Evolutionary conservation across 1,284 basidiomycete species (phyloP), one percentile per base, ranked within the genome.

Genomic region (Blastosporella zonata): DNA sequence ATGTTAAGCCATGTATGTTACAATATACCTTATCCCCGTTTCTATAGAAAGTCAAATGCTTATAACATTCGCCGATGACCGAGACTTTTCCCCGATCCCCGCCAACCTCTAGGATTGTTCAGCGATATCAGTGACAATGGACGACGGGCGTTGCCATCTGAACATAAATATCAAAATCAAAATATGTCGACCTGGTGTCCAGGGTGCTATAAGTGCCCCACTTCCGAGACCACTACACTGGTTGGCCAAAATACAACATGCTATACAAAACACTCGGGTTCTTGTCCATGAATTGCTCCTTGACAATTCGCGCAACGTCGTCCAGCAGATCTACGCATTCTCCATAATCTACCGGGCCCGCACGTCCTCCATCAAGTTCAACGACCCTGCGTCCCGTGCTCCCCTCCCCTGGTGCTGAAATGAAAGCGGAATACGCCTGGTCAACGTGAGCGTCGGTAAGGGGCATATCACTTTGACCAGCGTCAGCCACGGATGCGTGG

Each of bases 221-320:
- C 6, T 35, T 15, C 17, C 5, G 3, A 18, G 10, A 13, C n/a
- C 34, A 22, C 27, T 47, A 47, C 15, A 28, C 27, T 10, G 46
- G n/a, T 10, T 35, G 39, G 8, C 46, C 46, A 20, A 47, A 38
- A 28, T 47, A 47, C 29, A 47, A 13, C 46, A 47, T 47, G n/a
- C 46, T 47, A 36, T 47, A 47, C 28, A 47, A 28, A 22, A 47
- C 39, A 20, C 46, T 47, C 1, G 46, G 39, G 27, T 47, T 47
- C 17, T 47, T 41, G 21, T 33, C 39, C 33, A 47, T 41, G n/a
- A 47, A 47, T 12, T 35, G 31, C 9, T 46, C 39, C 23, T 42
- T 41, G 5, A 42, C 46, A 36, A 47, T 47, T 12, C 23, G 36
- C 12, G 39, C 46, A 27, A 42, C 39, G 15, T 47, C 46, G 4